Evolutionary conservation across 495 filamentous ascomycete genomes (phyloP), one percentile per base, ranked within the genome.

Genomic region (Trichoderma erinaceum): DNA sequence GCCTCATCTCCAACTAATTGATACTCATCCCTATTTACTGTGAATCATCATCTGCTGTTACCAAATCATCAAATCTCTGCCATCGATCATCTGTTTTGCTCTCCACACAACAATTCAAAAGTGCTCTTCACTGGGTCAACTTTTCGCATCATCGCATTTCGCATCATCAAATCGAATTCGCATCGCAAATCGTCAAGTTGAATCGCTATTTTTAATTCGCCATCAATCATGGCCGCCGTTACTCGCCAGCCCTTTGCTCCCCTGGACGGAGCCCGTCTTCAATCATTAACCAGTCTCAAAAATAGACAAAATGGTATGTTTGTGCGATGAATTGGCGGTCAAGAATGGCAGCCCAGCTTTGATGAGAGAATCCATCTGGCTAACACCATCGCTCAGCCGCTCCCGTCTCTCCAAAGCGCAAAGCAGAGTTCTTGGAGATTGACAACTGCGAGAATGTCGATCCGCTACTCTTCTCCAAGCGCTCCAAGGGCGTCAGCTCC

Each of bases 371-470:
- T 29, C 29, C 13, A 11, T 15, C n/a, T 27, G 27, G 16, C 64
- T 63, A 6, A 15, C 4, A 25, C n/a, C 43, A 69, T 74, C 66
- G 75, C 61, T 38, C 35, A 38, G 35, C 35, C 67, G 70, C 50
- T 16, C 67, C 68, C 21, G 70, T 79, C 21, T 71, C 80, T 5
- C 69, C 68, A 41, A 84, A 84, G 75, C 75, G 82, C 41, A 84
- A 84, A 70, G 81, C 78, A 18, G 81, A 82, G 50, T 76, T 78
- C 41, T 56, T 73, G 2, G 79, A 85, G 41, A 80, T 85, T 21
- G 79, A 81, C 67, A 86, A 96, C 74, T 77, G 83, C 10, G 92
- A 97, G 80, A 97, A 97, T 73, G 82, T 96, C 69, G 91, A 93
- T 72, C 93, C 93, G 0, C 68, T 78, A 29, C 73, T 84, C 67